Evolutionary conservation across 1,284 basidiomycete species (phyloP), one percentile per base, ranked within the genome.

Genomic region (Gymnopus androsaceus): DNA sequence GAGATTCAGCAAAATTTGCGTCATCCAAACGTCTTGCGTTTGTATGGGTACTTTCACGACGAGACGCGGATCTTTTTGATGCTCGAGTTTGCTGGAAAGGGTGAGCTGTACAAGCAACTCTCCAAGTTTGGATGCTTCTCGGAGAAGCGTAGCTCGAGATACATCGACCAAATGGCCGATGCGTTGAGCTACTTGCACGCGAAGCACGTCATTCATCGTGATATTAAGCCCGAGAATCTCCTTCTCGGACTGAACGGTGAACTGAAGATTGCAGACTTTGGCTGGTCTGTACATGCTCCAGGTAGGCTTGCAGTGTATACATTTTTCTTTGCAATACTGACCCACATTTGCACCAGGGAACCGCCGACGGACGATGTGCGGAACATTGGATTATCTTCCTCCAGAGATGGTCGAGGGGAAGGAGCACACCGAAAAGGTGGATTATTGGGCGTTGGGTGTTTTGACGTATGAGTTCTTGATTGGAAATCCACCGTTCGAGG

Each of bases 281-380:
- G 97, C 9, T 99, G 97, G 96, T 94, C 90, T 66, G 96, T 99
- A 3, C 97, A 99, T 69, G 97, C 97, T 0, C 97, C 97, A n/a
- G n/a, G n/a, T n/a, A n/a, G n/a, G n/a, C n/a, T n/a, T n/a, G n/a
- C n/a, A n/a, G n/a, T n/a, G n/a, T n/a, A n/a, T n/a, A n/a, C n/a
- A n/a, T n/a, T n/a, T n/a, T n/a, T n/a, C n/a, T n/a, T n/a, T n/a
- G n/a, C n/a, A n/a, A n/a, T n/a, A n/a, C n/a, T n/a, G n/a, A n/a
- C n/a, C n/a, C n/a, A n/a, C n/a, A n/a, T n/a, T n/a, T n/a, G n/a
- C n/a, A n/a, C n/a, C n/a, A 0, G 87, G 93, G 0, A 93, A 94
- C 69, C 77, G 94, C 61, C 76, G 95, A 38, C 88, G 84, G 69
- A 98, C 95, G 0, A 80, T 98, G 5, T 98, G 95, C 65, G 96